Evolutionary conservation across 331 rosid species (phyloP).

Genomic region (Arachis monticola): DNA sequence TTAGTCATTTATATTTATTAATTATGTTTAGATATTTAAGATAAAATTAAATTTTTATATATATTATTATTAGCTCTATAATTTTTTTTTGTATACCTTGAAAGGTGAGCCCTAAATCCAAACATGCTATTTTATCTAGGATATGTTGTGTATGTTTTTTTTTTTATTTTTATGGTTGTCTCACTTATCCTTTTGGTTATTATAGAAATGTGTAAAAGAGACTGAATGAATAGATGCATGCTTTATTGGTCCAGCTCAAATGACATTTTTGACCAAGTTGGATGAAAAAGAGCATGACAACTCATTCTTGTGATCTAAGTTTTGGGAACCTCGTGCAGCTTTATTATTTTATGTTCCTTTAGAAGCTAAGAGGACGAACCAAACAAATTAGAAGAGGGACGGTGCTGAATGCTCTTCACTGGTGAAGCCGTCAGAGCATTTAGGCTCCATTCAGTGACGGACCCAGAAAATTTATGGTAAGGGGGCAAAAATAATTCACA

Average conservation of each 20-base stretch:
- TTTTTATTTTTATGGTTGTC: background rate
- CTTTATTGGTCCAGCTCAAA: conserved; percentile 42
- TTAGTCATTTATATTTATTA: too few species aligned
- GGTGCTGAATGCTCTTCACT: conserved; percentile 23
- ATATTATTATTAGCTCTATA: background rate
- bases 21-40: too few species aligned
- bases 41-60: too few species aligned
- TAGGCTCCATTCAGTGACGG: too few species aligned
- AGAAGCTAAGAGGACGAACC: conserved; percentile 30
- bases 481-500: too few species aligned
- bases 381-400: conserved; percentile 35
- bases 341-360: conserved; percentile 13
- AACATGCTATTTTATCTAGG: conserved; percentile 32
- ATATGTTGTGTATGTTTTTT: background rate
- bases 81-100: conserved; percentile 23
- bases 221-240: conserved; percentile 2
- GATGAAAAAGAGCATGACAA: conserved; percentile 44
- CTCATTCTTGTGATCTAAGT: conserved; percentile 49
- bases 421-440: background rate
- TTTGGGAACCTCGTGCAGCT: conserved; percentile 36
- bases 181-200: conserved; percentile 29
- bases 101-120: conserved; percentile 39
- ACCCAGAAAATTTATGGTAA: too few species aligned
- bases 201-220: conserved; percentile 14
- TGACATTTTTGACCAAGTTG: conserved; percentile 39